Evolutionary conservation across 2,329 filamentous ascomycete genomes (phyloP).

Genomic region (Cryphonectria parasitica): DNA sequence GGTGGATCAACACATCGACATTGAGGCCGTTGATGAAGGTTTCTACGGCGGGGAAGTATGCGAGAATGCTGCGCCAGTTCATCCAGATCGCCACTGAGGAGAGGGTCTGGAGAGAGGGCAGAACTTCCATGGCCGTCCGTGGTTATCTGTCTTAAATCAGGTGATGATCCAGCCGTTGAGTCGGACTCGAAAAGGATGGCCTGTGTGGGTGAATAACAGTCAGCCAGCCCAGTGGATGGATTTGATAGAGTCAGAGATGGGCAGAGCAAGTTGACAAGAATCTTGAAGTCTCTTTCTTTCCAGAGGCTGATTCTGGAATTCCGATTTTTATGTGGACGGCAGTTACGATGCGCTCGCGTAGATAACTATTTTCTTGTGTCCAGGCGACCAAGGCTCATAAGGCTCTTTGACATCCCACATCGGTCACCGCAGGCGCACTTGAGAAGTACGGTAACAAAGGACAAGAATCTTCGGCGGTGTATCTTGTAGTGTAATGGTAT

Average conservation of each 20-base stretch:
- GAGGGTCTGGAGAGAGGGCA: conserved; percentile 14
- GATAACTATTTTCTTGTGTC: background rate
- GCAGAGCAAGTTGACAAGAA: background rate
- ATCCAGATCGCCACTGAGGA: conserved; percentile 26
- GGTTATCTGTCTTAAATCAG: background rate
- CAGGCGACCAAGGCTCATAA: background rate
- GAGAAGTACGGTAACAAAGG: background rate
- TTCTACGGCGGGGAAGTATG: conserved; percentile 21
- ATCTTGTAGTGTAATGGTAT: background rate
- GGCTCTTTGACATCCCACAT: background rate
- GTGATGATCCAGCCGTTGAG: background rate
- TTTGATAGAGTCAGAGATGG: background rate
- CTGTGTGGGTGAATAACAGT: background rate
- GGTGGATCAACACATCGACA: conserved; percentile 14
- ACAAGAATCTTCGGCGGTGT: background rate
- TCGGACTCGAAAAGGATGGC: background rate
- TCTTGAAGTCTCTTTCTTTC: background rate
- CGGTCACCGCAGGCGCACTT: background rate
- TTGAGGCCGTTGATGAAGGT: conserved; percentile 11
- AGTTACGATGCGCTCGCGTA: background rate
- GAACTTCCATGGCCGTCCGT: conserved; percentile 17
- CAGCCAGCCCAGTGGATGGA: background rate
- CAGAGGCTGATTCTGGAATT: background rate
- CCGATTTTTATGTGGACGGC: background rate
- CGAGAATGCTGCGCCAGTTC: conserved; percentile 26